A percentile compares a stretch with the other conserved stretches of the same genome.
These are phyloP conservation scores for Neurospora sp. DNA, from an alignment of 495 filamentous ascomycete species.

Conservation along the genomic window DNA sequence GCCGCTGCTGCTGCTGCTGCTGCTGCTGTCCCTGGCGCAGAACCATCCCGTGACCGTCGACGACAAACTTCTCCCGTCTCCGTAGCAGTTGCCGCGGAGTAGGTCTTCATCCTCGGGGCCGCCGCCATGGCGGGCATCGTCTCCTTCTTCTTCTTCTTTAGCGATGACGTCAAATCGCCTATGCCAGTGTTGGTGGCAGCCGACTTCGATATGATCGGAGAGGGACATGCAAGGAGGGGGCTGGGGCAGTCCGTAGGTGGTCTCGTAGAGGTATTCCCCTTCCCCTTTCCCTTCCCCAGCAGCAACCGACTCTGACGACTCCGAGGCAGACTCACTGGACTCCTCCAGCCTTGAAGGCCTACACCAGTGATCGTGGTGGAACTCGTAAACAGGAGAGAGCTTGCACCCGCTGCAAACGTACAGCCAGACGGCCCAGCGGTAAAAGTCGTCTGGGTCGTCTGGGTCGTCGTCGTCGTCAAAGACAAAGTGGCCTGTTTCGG, in stretches of 20 bases:
- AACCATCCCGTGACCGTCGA: background rate
- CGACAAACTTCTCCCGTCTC: background rate
- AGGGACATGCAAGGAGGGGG: background rate
- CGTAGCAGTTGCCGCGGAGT: background rate
- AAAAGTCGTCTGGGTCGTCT: constrained; percentile 1
- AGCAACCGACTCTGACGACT: background rate
- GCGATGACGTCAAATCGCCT: background rate
- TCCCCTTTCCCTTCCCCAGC: background rate
- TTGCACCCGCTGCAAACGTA: background rate
- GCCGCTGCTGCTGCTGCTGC: background rate
- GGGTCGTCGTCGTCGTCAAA: background rate
- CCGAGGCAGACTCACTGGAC: background rate
- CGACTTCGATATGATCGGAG: background rate
- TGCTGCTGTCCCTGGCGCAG: background rate
- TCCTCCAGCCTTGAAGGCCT: background rate
- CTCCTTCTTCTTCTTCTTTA: background rate
- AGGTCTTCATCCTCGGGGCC: background rate
- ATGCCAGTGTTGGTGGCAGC: background rate
- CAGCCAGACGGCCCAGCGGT: background rate
- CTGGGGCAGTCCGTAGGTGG: background rate
- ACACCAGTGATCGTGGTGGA: background rate
- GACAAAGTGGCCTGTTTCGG: background rate
- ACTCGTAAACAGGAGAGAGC: background rate
- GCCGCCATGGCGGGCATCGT: background rate
- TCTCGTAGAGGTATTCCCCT: background rate